These are phyloP conservation scores for Suhomyces sp. DNA, from an alignment of 805 yeast genomes.

Conservation along the genomic window DNA sequence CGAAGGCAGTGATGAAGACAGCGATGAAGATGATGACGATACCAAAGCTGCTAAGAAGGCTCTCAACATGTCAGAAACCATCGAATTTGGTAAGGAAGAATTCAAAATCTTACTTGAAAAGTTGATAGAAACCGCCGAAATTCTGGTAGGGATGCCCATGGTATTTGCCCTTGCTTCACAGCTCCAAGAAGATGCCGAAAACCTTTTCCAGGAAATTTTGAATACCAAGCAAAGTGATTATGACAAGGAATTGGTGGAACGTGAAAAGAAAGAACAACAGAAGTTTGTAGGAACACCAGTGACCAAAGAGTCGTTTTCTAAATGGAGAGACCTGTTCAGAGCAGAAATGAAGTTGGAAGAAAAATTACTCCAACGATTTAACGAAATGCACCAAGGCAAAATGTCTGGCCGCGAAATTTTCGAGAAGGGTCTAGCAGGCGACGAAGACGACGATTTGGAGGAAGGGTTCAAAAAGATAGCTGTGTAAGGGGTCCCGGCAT, in stretches of 20 bases:
- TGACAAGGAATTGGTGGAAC: slow-evolving; percentile 56
- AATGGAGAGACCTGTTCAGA: slow-evolving; percentile 74
- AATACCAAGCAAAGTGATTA: slow-evolving; percentile 50
- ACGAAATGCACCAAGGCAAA: slow-evolving; percentile 66
- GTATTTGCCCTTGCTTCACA: slow-evolving; percentile 75
- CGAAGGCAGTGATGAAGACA: slow-evolving; percentile 40
- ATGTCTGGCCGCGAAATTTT: slow-evolving; percentile 87
- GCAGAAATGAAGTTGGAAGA: slow-evolving; percentile 69
- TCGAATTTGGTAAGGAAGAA: slow-evolving; percentile 54
- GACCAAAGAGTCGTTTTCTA: slow-evolving; percentile 66
- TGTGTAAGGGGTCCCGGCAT: slow-evolving; percentile 3
- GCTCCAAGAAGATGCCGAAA: slow-evolving; percentile 80
- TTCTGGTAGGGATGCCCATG: slow-evolving; percentile 88
- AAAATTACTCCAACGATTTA: slow-evolving; percentile 49
- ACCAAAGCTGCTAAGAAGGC: slow-evolving; percentile 32
- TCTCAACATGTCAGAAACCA: slow-evolving; percentile 53
- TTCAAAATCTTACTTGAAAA: slow-evolving; percentile 35
- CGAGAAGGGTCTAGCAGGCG: slow-evolving; percentile 82
- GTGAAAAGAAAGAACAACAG: slow-evolving; percentile 80
- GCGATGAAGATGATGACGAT: slow-evolving; percentile 28
- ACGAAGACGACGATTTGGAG: slow-evolving; percentile 33
- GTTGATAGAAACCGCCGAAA: slow-evolving; percentile 60
- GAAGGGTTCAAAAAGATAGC: slow-evolving; percentile 12
- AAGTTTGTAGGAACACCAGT: slow-evolving; percentile 91
- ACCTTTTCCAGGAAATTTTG: slow-evolving; percentile 57